phyloP scores from a whole-genome alignment of 805 yeast species.

The Saturnispora quitensis region DNA sequence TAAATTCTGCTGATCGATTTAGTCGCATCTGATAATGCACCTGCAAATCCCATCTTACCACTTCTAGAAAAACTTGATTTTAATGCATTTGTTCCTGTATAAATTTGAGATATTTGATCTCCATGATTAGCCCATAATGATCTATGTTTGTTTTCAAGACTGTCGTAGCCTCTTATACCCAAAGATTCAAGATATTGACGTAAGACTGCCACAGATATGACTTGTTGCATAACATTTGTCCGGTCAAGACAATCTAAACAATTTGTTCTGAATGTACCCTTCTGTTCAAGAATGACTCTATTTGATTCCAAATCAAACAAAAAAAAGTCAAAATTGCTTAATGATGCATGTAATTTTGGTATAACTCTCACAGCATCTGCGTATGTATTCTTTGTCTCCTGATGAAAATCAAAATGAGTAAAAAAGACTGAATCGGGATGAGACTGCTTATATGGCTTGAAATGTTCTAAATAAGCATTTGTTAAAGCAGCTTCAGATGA shows the following conservation, averaged over 20 bases:
- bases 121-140: conserved; percentile 98
- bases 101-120: conserved; percentile 89
- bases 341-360: conserved; percentile 52
- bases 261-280: conserved; percentile 87
- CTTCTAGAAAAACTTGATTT: conserved; percentile 90
- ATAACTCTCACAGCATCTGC: conserved; percentile 68
- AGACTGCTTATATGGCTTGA: conserved; percentile 31
- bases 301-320: conserved; percentile 51
- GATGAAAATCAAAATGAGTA: conserved; percentile 90
- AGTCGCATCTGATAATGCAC: conserved; percentile 94
- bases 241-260: conserved; percentile 94
- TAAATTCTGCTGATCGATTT: conserved; percentile 92
- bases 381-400: conserved; percentile 84
- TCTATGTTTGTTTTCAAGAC: conserved; percentile 65
- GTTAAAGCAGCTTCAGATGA: conserved; percentile 68
- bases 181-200: conserved; percentile 34
- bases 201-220: conserved; percentile 64
- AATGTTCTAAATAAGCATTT: conserved; percentile 54
- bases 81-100: conserved; percentile 95
- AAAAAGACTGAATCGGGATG: conserved; percentile 38
- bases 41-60: conserved; percentile 95
- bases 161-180: conserved; percentile 31
- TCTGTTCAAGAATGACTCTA: conserved; percentile 62
- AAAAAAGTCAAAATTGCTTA: conserved; percentile 76
- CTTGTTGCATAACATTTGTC: conserved; percentile 83